These are phyloP conservation scores for Stereocaulon alpinum DNA, from an alignment of 495 filamentous ascomycete genomes.

Conservation along the genomic window DNA sequence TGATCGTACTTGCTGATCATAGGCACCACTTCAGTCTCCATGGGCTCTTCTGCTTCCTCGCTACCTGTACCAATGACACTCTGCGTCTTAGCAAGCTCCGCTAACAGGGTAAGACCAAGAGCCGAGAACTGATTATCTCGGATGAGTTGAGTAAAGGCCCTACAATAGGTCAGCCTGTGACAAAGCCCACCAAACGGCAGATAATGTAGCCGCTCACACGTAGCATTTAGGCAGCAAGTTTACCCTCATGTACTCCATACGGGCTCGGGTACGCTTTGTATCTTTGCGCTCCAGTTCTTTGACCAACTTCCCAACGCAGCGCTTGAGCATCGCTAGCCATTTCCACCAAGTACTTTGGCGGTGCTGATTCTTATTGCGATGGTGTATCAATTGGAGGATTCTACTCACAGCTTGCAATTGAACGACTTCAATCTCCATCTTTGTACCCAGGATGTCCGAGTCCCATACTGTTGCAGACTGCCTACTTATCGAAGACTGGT, in stretches of 20 bases:
- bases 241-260: slow-evolving; percentile 24
- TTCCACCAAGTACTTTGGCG: slow-evolving; percentile 63
- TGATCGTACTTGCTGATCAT: background rate
- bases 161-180: slow-evolving; percentile 20
- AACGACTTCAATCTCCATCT: slow-evolving; percentile 3
- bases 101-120: slow-evolving; percentile 67
- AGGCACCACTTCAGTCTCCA: background rate
- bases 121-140: slow-evolving; percentile 66
- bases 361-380: slow-evolving; percentile 80
- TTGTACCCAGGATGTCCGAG: background rate
- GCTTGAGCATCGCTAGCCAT: slow-evolving; percentile 54
- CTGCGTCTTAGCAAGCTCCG: slow-evolving; percentile 49
- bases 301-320: slow-evolving; percentile 45
- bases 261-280: background rate
- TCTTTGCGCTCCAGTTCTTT: slow-evolving; percentile 27
- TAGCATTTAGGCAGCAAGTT: slow-evolving; percentile 36
- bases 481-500: background rate
- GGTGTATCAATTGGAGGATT: slow-evolving; percentile 53
- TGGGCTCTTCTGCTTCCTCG: background rate
- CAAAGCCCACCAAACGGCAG: background rate
- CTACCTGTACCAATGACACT: slow-evolving; percentile 30
- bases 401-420: slow-evolving; percentile 21
- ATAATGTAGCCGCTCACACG: slow-evolving; percentile 28
- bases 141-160: slow-evolving; percentile 59
- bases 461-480: background rate